These are phyloP conservation scores for Podosphaera xanthii DNA, from an alignment of 2,329 filamentous ascomycete species.

Conservation along the genomic window DNA sequence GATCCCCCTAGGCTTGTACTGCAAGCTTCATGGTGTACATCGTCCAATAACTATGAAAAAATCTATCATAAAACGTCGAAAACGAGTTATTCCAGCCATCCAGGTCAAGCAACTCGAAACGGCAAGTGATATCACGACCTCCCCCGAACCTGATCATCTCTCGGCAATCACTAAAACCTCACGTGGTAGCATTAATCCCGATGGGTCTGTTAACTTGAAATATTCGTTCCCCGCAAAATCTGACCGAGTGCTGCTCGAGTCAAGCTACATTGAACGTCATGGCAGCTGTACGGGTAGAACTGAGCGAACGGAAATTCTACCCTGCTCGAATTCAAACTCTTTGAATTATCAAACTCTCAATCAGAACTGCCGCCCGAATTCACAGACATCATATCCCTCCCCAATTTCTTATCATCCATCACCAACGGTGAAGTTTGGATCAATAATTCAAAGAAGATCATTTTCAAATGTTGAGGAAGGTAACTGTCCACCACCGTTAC, in stretches of 20 bases:
- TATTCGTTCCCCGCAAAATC: neutral
- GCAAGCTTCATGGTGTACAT: constrained; percentile 86
- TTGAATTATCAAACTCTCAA: neutral
- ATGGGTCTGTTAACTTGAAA: constrained; percentile 41
- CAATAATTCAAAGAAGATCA: constrained; percentile 30
- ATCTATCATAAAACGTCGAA: constrained; percentile 82
- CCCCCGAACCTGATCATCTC: constrained; percentile 16
- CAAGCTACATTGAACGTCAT: too few relatives aligned
- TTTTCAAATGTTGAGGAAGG: constrained; percentile 39
- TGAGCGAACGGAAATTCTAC: constrained; percentile 7
- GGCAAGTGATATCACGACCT: constrained; percentile 15
- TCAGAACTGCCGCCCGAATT: neutral
- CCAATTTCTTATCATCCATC: neutral
- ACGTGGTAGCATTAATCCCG: constrained; percentile 34
- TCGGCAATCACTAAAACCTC: constrained; percentile 10
- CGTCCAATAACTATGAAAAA: constrained; percentile 98
- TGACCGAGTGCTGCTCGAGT: too few relatives aligned
- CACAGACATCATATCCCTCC: neutral
- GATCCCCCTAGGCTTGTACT: constrained; percentile 48
- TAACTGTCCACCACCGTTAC: constrained; percentile 8
- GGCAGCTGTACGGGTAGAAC: too few relatives aligned
- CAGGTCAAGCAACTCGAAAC: constrained; percentile 24
- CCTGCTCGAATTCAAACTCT: constrained; percentile 21
- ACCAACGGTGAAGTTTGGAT: neutral
- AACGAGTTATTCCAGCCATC: constrained; percentile 70